A percentile compares a stretch with the other conserved stretches of the same genome.
Evolutionary conservation across 2,329 filamentous ascomycete species (phyloP).

Genomic region (Fusarium vanettenii): DNA sequence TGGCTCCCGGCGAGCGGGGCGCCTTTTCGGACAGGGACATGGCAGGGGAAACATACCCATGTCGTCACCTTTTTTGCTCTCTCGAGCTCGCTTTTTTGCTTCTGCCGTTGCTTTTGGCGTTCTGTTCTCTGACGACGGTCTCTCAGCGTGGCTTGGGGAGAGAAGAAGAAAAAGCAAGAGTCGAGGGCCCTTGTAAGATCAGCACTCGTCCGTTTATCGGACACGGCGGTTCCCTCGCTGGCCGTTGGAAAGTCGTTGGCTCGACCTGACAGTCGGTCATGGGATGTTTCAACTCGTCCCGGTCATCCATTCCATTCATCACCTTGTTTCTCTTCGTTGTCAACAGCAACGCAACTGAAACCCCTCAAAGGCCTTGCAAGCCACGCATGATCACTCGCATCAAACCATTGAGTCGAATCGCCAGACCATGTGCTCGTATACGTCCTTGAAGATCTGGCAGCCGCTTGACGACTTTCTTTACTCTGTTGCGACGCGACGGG

Average conservation of each 20-base stretch:
- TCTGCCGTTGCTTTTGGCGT: conserved; percentile 25
- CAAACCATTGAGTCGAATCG: conserved; percentile 5
- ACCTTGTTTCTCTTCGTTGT: conserved; percentile 2
- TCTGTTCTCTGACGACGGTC: conserved; percentile 8
- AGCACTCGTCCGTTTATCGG: background rate
- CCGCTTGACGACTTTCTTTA: background rate
- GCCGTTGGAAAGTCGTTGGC: background rate
- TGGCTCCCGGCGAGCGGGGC: conserved; percentile 39
- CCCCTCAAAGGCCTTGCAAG: conserved; percentile 13
- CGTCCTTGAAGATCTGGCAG: background rate
- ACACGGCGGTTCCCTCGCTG: background rate
- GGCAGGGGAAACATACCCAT: conserved; percentile 23
- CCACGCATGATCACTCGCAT: conserved; percentile 9
- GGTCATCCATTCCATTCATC: background rate
- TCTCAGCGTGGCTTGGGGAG: conserved; percentile 25
- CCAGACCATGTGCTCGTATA: background rate
- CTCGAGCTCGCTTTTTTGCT: background rate
- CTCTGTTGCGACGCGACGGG: background rate
- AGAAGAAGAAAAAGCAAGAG: conserved; percentile 1
- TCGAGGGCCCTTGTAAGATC: background rate
- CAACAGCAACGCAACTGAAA: conserved; percentile 16
- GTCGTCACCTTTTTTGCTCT: conserved; percentile 27
- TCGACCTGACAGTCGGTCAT: background rate
- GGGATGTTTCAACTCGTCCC: conserved; percentile 15
- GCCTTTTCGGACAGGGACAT: conserved; percentile 29